phyloP scores from a whole-genome alignment of 768 basidiomycete genomes.

The Rhizopogon vulgaris region DNA sequence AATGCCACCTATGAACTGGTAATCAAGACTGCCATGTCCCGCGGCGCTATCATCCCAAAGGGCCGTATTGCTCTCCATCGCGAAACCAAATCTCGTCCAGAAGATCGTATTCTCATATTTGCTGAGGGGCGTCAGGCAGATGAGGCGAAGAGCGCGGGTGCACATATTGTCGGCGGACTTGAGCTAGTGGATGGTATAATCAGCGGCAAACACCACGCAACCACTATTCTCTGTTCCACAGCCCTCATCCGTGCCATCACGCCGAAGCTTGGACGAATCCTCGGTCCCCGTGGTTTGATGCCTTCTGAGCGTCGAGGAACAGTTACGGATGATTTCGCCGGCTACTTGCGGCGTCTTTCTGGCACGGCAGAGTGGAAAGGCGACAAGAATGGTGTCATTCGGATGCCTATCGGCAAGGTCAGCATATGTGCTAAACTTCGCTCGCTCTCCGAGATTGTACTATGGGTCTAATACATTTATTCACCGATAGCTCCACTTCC shows the following conservation, averaged over 20 bases:
- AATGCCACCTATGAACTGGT: constrained; percentile 74
- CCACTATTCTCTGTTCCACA: constrained; percentile 80
- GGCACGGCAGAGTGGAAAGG: constrained; percentile 92
- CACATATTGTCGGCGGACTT: constrained; percentile 83
- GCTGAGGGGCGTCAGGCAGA: constrained; percentile 81
- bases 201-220: constrained; percentile 63
- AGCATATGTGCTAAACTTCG: constrained; percentile 11
- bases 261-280: constrained; percentile 69
- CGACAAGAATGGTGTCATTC: constrained; percentile 79
- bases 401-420: constrained; percentile 76
- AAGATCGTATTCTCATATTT: constrained; percentile 87
- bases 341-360: constrained; percentile 71
- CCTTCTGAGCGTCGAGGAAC: constrained; percentile 92
- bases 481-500: constrained; percentile 57
- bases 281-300: constrained; percentile 92
- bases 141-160: constrained; percentile 82
- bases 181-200: constrained; percentile 86
- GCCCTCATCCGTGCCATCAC: constrained; percentile 74
- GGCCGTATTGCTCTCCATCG: constrained; percentile 84
- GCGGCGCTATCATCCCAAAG: constrained; percentile 79
- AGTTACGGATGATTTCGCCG: constrained; percentile 83
- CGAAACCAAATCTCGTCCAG: constrained; percentile 64
- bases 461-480: not conserved
- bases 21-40: constrained; percentile 72
- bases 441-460: not conserved